These are phyloP conservation scores for Linum trigynum DNA, from an alignment of 345 rosid genomes.

Conservation along the genomic window DNA sequence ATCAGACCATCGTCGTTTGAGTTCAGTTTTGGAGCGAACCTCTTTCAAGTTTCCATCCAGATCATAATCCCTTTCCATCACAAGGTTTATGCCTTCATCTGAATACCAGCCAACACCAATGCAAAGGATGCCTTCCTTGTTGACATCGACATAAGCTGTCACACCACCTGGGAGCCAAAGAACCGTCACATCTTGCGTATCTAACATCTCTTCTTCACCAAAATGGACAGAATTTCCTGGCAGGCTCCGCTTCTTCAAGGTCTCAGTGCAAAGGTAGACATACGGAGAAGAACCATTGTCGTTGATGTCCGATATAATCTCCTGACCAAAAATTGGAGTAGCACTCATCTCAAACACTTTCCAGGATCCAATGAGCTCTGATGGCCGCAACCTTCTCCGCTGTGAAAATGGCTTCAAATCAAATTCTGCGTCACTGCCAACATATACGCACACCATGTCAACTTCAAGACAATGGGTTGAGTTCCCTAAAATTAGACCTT, in stretches of 20 bases:
- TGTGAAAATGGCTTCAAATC: constrained; percentile 63
- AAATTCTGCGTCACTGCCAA: constrained; percentile 42
- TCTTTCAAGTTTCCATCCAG: constrained; percentile 72
- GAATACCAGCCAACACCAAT: constrained; percentile 90
- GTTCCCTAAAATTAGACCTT: no score
- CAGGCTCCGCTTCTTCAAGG: constrained; percentile 61
- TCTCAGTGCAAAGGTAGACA: constrained; percentile 76
- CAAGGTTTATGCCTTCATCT: constrained; percentile 81
- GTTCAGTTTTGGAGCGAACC: constrained; percentile 68
- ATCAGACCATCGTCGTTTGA: constrained; percentile 71
- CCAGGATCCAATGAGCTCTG: constrained; percentile 80
- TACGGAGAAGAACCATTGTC: constrained; percentile 28
- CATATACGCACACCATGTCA: background rate
- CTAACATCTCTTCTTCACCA: constrained; percentile 71
- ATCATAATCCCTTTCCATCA: constrained; percentile 84
- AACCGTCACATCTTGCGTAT: constrained; percentile 60
- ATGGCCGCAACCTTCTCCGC: constrained; percentile 56
- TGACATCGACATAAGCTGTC: constrained; percentile 59
- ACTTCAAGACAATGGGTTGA: no score
- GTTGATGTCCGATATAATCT: constrained; percentile 18
- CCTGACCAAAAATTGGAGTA: constrained; percentile 62
- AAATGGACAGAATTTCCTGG: constrained; percentile 55
- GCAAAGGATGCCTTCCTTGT: constrained; percentile 65
- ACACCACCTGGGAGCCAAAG: constrained; percentile 91
- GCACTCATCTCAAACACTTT: constrained; percentile 88